phyloP scores from a whole-genome alignment of 192 early-diverging fungal genomes.

The Coemansia reversa region DNA sequence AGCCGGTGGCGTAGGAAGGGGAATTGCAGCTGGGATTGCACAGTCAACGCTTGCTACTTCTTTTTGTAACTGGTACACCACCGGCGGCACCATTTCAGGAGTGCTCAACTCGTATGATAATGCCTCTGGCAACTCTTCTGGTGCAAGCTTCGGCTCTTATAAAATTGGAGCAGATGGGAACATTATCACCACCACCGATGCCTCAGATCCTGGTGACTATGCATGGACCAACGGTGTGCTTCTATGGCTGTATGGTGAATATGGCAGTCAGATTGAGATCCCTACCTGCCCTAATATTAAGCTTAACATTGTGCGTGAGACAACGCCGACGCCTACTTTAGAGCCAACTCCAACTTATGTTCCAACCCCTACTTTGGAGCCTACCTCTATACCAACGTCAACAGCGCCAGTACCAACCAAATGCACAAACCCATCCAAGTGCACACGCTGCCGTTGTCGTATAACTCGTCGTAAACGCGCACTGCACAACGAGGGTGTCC shows the following conservation, averaged over 20 bases:
- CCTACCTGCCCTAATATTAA: conserved; percentile 44
- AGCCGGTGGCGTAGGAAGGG: neutral
- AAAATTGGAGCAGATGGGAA: conserved; percentile 21
- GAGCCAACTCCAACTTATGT: neutral
- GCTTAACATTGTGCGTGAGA: conserved; percentile 27
- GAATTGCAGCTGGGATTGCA: conserved; percentile 34
- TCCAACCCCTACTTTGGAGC: no score
- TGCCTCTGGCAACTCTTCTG: conserved; percentile 1
- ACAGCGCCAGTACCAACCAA: neutral
- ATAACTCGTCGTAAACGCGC: conserved; percentile 6
- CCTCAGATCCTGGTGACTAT: conserved; percentile 17
- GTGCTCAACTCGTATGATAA: conserved; percentile 36
- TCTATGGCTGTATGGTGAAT: conserved; percentile 36
- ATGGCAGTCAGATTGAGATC: conserved; percentile 21
- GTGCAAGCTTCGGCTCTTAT: conserved; percentile 30
- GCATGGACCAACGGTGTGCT: conserved; percentile 47
- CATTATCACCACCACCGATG: conserved; percentile 20
- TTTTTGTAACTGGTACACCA: conserved; percentile 70
- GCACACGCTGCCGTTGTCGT: conserved; percentile 14
- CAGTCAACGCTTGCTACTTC: conserved; percentile 57
- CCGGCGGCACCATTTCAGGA: conserved; percentile 60
- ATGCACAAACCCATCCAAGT: neutral
- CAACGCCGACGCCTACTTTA: neutral
- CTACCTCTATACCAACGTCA: neutral
- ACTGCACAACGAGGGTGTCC: neutral